Percentiles rank a stretch among this genome's conserved stretches.
Evolutionary conservation across 495 filamentous ascomycete genomes (phyloP).

Genomic region (Podospora tetraspora): DNA sequence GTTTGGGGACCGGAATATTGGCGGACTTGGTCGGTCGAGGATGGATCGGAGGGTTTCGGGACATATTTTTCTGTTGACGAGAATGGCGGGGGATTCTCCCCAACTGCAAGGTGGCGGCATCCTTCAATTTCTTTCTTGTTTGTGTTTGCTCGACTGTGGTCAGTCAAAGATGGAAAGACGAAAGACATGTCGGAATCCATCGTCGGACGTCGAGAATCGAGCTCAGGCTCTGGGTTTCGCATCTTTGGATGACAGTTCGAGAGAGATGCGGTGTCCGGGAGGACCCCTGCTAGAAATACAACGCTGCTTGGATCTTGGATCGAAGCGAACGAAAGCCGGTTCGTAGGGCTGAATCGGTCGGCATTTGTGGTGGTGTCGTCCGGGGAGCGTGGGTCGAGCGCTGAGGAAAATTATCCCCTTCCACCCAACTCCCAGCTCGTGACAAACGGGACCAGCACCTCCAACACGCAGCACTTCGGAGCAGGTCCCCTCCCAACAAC

Average conservation of each 20-base stretch:
- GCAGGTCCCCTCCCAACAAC: not conserved
- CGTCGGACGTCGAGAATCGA: not conserved
- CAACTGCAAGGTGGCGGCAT: not conserved
- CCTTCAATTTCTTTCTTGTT: not conserved
- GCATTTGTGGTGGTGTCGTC: not conserved
- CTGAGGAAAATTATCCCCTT: not conserved
- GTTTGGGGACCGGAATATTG: no score
- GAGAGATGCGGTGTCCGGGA: not conserved
- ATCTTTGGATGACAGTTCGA: not conserved
- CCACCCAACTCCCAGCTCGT: not conserved
- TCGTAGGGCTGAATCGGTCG: not conserved
- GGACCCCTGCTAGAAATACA: not conserved
- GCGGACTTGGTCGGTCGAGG: not conserved
- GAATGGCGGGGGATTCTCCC: not conserved
- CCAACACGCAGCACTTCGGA: not conserved
- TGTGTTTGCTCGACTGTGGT: not conserved
- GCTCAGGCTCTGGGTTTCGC: not conserved
- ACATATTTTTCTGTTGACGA: not conserved
- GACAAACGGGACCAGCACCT: not conserved
- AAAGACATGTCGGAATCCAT: not conserved
- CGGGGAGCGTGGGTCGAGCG: no score
- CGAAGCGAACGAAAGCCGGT: not conserved
- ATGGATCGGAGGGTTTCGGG: not conserved
- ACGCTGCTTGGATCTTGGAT: not conserved
- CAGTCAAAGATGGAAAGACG: not conserved